Evolutionary conservation across 2,329 filamentous ascomycete species (phyloP).

Genomic region (Aurifilum marmelostoma): DNA sequence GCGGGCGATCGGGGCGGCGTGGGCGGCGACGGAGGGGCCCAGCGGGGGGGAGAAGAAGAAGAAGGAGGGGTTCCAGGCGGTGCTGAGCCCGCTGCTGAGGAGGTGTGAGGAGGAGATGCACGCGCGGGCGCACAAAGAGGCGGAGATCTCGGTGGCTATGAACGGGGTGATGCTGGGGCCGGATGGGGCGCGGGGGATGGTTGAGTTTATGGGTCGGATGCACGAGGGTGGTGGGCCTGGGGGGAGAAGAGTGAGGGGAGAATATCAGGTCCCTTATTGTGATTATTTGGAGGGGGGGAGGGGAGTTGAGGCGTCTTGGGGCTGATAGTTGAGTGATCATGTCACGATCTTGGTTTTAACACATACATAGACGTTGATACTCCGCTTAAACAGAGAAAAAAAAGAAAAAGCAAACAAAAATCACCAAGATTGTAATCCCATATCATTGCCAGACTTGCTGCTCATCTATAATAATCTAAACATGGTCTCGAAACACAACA

Average conservation of each 20-base stretch:
- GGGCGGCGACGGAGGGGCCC: background rate
- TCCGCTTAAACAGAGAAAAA: too few relatives aligned
- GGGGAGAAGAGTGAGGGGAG: too few relatives aligned
- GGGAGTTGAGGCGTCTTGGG: too few relatives aligned
- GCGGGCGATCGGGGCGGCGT: slow-evolving; percentile 34
- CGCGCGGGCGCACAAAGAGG: slow-evolving; percentile 25
- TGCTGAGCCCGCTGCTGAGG: slow-evolving; percentile 30
- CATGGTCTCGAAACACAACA: too few relatives aligned
- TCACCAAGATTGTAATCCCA: too few relatives aligned
- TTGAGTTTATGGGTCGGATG: slow-evolving; percentile 13
- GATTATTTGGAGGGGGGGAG: background rate
- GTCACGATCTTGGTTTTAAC: too few relatives aligned
- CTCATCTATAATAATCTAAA: too few relatives aligned
- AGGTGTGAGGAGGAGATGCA: slow-evolving; percentile 34
- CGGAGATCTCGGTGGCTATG: slow-evolving; percentile 25
- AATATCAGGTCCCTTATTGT: background rate
- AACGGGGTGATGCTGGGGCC: slow-evolving; percentile 29
- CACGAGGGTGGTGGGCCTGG: background rate
- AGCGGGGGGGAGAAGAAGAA: too few relatives aligned
- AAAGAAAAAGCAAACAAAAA: too few relatives aligned
- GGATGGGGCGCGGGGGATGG: slow-evolving; percentile 22
- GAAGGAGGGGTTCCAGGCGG: slow-evolving; percentile 27
- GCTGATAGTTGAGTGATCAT: too few relatives aligned
- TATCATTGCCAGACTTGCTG: too few relatives aligned
- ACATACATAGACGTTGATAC: too few relatives aligned